Evolutionary conservation across 225 moss, liverwort and hornwort species (phyloP).

Genomic region (Straminergon stramineum): DNA sequence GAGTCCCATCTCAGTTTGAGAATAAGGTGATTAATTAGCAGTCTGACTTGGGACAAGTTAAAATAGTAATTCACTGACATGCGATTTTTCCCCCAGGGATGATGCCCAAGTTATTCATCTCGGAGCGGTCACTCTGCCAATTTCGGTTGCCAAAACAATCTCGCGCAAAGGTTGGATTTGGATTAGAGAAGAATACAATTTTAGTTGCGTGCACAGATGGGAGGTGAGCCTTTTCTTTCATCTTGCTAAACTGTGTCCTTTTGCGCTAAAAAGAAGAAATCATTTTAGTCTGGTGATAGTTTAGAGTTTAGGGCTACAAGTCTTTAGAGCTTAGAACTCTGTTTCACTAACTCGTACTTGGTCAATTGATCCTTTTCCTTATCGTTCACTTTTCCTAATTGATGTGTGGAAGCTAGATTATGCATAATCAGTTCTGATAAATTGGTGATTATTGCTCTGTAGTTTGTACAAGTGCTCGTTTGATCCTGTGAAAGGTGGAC

Average conservation of each 20-base stretch:
- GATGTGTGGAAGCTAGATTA: neutral
- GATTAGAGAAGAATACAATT: conserved; percentile 33
- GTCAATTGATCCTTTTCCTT: neutral
- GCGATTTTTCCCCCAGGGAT: conserved; percentile 22
- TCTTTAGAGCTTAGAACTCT: neutral
- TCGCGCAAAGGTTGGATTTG: conserved; percentile 29
- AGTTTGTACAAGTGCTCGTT: conserved; percentile 71
- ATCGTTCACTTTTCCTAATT: neutral
- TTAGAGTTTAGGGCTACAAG: neutral
- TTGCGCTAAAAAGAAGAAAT: neutral
- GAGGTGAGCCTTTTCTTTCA: conserved; percentile 25
- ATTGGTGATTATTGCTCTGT: neutral
- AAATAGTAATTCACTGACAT: neutral
- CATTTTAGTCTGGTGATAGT: neutral
- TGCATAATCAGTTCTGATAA: neutral
- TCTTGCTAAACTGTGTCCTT: neutral
- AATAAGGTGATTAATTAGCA: neutral
- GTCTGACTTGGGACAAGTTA: neutral
- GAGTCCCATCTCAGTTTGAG: neutral
- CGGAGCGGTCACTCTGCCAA: conserved; percentile 54
- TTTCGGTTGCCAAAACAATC: conserved; percentile 54
- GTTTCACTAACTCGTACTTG: neutral
- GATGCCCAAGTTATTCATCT: conserved; percentile 60
- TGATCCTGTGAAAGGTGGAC: conserved; percentile 58
- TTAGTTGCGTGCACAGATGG: conserved; percentile 49